A percentile compares a stretch with the other conserved stretches of the same genome.
Conservation (phyloP, 2,329 filamentous ascomycete genomes). For the Pseudogymnoascus sp. region DNA sequence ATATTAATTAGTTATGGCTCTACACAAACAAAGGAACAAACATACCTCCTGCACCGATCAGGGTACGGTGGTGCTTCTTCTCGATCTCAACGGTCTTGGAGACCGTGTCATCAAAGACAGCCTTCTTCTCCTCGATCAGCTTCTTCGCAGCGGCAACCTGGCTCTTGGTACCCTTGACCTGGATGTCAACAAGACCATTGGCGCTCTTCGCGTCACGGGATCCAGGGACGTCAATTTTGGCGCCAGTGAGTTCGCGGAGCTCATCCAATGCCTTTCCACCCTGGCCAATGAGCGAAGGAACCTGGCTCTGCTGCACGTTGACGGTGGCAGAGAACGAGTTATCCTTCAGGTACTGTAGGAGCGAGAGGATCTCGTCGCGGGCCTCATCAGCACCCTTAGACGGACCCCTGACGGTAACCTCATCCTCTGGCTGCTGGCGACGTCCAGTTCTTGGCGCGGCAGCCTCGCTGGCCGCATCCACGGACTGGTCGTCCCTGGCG, state of each 20-base stretch:
- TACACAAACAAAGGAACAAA: conserved; percentile 14
- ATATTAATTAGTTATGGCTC: conserved; percentile 31
- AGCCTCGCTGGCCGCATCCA: conserved; percentile 61
- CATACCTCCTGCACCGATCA: conserved; percentile 86
- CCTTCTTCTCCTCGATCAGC: conserved; percentile 76
- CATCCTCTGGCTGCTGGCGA: conserved; percentile 71
- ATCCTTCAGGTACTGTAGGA: conserved; percentile 84
- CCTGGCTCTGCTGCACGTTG: conserved; percentile 80
- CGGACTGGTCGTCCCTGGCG: conserved; percentile 60
- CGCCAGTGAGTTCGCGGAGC: conserved; percentile 73
- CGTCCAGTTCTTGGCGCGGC: conserved; percentile 51
- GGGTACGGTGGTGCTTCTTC: conserved; percentile 79
- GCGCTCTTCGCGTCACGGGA: conserved; percentile 61
- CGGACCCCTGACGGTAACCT: conserved; percentile 84
- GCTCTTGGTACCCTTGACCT: conserved; percentile 83
- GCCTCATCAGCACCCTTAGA: conserved; percentile 89
- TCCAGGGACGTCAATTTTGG: conserved; percentile 85
- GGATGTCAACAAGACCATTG: conserved; percentile 70
- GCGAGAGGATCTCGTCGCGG: conserved; percentile 79
- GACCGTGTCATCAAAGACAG: conserved; percentile 83
- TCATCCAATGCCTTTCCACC: conserved; percentile 87
- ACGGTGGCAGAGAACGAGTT: conserved; percentile 74
- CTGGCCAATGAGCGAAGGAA: conserved; percentile 89
- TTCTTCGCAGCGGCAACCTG: conserved; percentile 90
- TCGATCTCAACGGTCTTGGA: conserved; percentile 82